Evolutionary conservation across 2,329 filamentous ascomycete species (phyloP).

Genomic region (Cadophora luteo-olivacea): DNA sequence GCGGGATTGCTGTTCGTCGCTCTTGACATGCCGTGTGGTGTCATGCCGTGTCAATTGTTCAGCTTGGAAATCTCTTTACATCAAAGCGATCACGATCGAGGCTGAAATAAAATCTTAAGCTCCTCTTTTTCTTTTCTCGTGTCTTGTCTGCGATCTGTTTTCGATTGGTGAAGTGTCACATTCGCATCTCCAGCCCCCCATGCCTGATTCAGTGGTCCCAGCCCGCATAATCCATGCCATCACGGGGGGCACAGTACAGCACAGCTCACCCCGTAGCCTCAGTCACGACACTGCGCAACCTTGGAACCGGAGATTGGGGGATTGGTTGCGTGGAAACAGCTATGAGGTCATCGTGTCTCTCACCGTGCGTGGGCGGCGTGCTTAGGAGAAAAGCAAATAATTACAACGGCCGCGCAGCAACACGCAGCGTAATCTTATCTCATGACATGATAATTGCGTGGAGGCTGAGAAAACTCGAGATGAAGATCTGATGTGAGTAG

Average conservation of each 20-base stretch:
- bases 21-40: not conserved
- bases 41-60: not conserved
- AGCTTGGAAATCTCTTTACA: not conserved
- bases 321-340: not conserved
- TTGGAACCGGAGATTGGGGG: conserved; percentile 27
- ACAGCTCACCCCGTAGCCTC: not conserved
- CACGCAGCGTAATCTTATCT: conserved; percentile 1
- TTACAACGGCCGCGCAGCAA: not conserved
- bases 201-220: not conserved
- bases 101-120: not conserved
- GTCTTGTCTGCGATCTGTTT: conserved; percentile 14
- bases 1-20: too few relatives aligned
- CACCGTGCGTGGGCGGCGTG: not conserved
- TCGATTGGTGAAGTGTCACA: conserved; percentile 19
- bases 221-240: conserved; percentile 13
- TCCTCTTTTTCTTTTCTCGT: not conserved
- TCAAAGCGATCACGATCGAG: conserved; percentile 12
- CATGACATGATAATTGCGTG: not conserved
- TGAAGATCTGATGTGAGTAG: not conserved
- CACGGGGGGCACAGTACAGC: conserved; percentile 13
- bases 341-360: conserved; percentile 17
- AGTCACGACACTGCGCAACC: conserved; percentile 23
- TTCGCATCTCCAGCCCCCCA: conserved; percentile 6
- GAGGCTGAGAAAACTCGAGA: not conserved
- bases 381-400: conserved; percentile 12